phyloP scores from a whole-genome alignment of 2,329 filamentous ascomycete genomes.

The Fusarium continuum region DNA sequence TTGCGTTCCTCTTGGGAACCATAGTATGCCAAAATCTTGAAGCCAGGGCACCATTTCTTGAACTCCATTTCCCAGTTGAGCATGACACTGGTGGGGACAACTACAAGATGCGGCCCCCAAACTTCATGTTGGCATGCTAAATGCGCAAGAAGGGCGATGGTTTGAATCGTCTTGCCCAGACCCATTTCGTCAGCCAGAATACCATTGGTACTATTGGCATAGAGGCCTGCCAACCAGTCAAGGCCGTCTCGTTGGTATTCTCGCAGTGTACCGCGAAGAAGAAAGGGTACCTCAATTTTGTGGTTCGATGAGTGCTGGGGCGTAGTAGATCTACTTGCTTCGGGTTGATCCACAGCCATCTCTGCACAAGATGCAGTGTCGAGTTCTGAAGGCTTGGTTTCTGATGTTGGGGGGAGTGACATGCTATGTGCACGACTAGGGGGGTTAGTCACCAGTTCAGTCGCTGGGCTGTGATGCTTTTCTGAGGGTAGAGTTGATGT shows the following conservation, averaged over 20 bases:
- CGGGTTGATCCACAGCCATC: slow-evolving; percentile 45
- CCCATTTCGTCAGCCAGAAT: slow-evolving; percentile 99
- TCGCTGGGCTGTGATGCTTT: slow-evolving; percentile 53
- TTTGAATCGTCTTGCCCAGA: slow-evolving; percentile 97
- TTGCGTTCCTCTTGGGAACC: slow-evolving; percentile 92
- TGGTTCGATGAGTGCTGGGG: slow-evolving; percentile 49
- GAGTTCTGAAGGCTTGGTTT: slow-evolving; percentile 61
- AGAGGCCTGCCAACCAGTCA: slow-evolving; percentile 94
- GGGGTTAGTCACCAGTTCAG: slow-evolving; percentile 54
- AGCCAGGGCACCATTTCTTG: slow-evolving; percentile 98
- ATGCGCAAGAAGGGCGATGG: slow-evolving; percentile 91
- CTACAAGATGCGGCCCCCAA: slow-evolving; percentile 95
- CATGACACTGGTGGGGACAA: slow-evolving; percentile 98
- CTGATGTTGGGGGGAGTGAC: slow-evolving; percentile 57
- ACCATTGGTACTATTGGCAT: slow-evolving; percentile 91
- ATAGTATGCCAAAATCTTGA: slow-evolving; percentile 98
- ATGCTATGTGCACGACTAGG: slow-evolving; percentile 57
- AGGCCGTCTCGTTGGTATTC: slow-evolving; percentile 98
- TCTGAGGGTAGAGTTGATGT: slow-evolving; percentile 40
- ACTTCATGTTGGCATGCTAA: slow-evolving; percentile 88
- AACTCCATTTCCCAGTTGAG: slow-evolving; percentile 99
- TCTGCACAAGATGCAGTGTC: slow-evolving; percentile 54
- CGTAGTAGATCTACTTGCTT: slow-evolving; percentile 48
- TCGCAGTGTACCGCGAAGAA: slow-evolving; percentile 87
- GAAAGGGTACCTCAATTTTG: slow-evolving; percentile 79